Evolutionary conservation across 441 rosid genomes (phyloP).

Genomic region (Brassica hybrid): DNA sequence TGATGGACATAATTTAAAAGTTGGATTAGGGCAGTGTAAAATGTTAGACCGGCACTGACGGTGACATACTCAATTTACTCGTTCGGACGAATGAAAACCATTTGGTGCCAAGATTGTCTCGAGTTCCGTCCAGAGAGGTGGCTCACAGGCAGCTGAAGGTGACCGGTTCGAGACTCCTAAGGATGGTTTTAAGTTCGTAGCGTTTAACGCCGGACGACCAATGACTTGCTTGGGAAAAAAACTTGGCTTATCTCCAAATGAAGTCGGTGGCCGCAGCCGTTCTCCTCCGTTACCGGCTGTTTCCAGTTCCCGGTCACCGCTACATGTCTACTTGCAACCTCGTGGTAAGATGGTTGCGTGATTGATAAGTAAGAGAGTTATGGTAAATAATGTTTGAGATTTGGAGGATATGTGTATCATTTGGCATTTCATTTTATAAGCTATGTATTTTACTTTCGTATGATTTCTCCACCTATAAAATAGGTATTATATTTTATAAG

Average conservation of each 20-base stretch:
- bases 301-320: slow-evolving; percentile 72
- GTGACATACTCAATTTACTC: slow-evolving; percentile 89
- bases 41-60: too few species aligned
- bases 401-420: slow-evolving; percentile 28
- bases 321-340: slow-evolving; percentile 74
- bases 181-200: slow-evolving; percentile 84
- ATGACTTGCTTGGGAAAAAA: slow-evolving; percentile 92
- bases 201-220: slow-evolving; percentile 94
- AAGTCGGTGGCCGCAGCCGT: slow-evolving; percentile 90
- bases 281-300: slow-evolving; percentile 74
- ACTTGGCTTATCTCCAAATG: slow-evolving; percentile 89
- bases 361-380: slow-evolving; percentile 1
- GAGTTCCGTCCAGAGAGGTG: slow-evolving; percentile 89
- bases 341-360: slow-evolving; percentile 46
- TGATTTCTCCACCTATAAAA: slow-evolving; percentile 32
- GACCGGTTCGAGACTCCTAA: slow-evolving; percentile 70
- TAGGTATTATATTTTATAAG: neutral
- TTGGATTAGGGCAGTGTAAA: too few species aligned
- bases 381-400: slow-evolving; percentile 11
- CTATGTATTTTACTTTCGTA: slow-evolving; percentile 9
- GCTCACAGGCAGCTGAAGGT: slow-evolving; percentile 61
- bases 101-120: slow-evolving; percentile 91
- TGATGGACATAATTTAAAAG: too few species aligned
- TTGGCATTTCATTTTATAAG: slow-evolving; percentile 27
- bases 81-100: slow-evolving; percentile 85